These are phyloP conservation scores for Hypoxylon fuscum DNA, from an alignment of 495 filamentous ascomycete species.

Conservation along the genomic window DNA sequence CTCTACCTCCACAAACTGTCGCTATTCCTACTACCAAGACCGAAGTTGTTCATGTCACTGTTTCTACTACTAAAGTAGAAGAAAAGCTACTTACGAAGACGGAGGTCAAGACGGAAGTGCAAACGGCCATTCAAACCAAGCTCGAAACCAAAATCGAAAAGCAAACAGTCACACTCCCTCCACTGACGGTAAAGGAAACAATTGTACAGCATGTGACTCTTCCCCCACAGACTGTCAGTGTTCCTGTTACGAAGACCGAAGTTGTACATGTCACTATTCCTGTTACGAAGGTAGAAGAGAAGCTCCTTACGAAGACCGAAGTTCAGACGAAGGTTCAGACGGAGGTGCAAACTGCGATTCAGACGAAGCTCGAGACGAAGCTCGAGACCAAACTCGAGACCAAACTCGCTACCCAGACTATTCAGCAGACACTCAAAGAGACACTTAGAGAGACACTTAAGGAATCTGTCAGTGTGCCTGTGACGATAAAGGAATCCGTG, in stretches of 20 bases:
- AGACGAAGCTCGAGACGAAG: slow-evolving; percentile 19
- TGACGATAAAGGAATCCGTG: neutral
- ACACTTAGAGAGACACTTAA: neutral
- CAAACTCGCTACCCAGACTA: neutral
- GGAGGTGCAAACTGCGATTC: slow-evolving; percentile 19
- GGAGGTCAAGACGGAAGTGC: slow-evolving; percentile 17
- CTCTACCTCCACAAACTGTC: slow-evolving; percentile 17
- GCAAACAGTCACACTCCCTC: too few species aligned
- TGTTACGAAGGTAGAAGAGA: slow-evolving; percentile 34
- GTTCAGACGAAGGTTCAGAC: slow-evolving; percentile 13
- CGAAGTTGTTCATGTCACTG: slow-evolving; percentile 24
- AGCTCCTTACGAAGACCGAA: slow-evolving; percentile 33
- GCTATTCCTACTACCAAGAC: slow-evolving; percentile 19
- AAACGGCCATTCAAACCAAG: too few species aligned
- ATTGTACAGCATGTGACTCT: too few species aligned
- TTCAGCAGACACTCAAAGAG: neutral
- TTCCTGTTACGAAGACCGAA: slow-evolving; percentile 32
- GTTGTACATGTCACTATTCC: too few species aligned
- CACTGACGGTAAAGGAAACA: too few species aligned
- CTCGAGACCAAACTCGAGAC: too few species aligned
- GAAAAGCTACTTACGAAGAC: slow-evolving; percentile 31
- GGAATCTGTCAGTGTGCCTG: slow-evolving; percentile 8
- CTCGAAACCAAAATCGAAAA: too few species aligned
- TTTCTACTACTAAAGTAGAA: slow-evolving; percentile 31
- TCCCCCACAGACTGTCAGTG: slow-evolving; percentile 11